Evolutionary conservation across 768 basidiomycete species (phyloP), one percentile per base, ranked within the genome.

Genomic region (Ramaria rubella): DNA sequence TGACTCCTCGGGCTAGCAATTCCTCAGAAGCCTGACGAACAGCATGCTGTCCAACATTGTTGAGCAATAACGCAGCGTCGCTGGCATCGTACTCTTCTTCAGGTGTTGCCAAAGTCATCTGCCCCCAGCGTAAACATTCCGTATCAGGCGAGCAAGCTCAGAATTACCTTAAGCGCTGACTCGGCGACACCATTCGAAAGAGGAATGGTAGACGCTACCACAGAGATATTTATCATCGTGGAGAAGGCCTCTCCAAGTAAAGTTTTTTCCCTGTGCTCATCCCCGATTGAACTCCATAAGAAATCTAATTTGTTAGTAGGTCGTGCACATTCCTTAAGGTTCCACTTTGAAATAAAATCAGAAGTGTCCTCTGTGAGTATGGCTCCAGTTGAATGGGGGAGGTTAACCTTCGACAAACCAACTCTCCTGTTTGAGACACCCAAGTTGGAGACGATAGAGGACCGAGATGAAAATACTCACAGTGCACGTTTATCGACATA

Each of bases 401-500:
- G 11, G 17, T 56, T 33, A 1, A 17, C 31, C 2, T 56, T 26
- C 0, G 33, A 46, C 21, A 34, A 45, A 17, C 55, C 55, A 33
- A 33, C 27, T 31, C 46, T 45, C 17, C 55, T 56, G 45, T 24
- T 1, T 11, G 24, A 21, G 31, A 21, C 14, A 48, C n/a, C 7
- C 48, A 27, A 56, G 14, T n/a, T 42, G 14, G 43, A 15, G 14
- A 34, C 12, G 42, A 36, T 15, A 30, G 26, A 15, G 17, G 3
- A 55, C 38, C 30, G 26, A 26, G 29, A 31, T 34, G 43, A 30
- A n/a, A 7, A 33, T 2, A 79, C 91, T 71, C 64, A 94, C 94
- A 96, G 62, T 1, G 86, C 82, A 66, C 83, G 85, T 71, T 96
- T 96, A 66, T 94, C 90, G 29, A 96, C 75, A 63, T 90, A 80